phyloP scores from a whole-genome alignment of 768 basidiomycete species.

The Mycena vitilis region DNA sequence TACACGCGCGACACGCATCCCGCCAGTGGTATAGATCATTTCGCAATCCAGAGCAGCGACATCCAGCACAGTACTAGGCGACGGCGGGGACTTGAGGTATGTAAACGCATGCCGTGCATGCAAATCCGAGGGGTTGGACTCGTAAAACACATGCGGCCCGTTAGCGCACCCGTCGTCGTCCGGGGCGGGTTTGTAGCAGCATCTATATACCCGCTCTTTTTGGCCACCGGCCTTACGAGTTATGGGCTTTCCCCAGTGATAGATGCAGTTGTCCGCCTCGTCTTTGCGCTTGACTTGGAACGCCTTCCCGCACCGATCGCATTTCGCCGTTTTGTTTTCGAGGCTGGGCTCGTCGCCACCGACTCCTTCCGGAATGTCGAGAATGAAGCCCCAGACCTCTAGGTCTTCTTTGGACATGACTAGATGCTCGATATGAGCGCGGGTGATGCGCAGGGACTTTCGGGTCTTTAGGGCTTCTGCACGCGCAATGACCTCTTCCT shows the following conservation, averaged over 20 bases:
- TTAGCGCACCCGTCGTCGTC: conserved; percentile 76
- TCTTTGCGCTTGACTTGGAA: conserved; percentile 75
- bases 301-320: conserved; percentile 81
- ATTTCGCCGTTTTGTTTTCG: conserved; percentile 71
- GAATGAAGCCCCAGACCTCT: conserved; percentile 75
- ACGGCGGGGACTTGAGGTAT: conserved; percentile 44
- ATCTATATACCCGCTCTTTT: conserved; percentile 76
- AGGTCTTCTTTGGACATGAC: conserved; percentile 70
- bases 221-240: conserved; percentile 55
- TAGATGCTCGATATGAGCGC: conserved; percentile 64
- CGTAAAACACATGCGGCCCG: conserved; percentile 94
- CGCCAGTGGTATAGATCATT: conserved; percentile 95
- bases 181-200: conserved; percentile 72
- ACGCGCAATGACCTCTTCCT: conserved; percentile 68
- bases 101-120: conserved; percentile 86
- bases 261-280: conserved; percentile 72
- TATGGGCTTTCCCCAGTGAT: conserved; percentile 75
- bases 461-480: conserved; percentile 66
- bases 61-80: conserved; percentile 60
- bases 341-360: conserved; percentile 75
- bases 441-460: conserved; percentile 64
- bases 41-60: conserved; percentile 95
- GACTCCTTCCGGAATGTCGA: conserved; percentile 70
- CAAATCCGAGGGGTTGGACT: conserved; percentile 70
- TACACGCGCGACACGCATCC: conserved; percentile 90